Conservation (phyloP, 2,329 filamentous ascomycete species). For the Arthroderma sp. region DNA sequence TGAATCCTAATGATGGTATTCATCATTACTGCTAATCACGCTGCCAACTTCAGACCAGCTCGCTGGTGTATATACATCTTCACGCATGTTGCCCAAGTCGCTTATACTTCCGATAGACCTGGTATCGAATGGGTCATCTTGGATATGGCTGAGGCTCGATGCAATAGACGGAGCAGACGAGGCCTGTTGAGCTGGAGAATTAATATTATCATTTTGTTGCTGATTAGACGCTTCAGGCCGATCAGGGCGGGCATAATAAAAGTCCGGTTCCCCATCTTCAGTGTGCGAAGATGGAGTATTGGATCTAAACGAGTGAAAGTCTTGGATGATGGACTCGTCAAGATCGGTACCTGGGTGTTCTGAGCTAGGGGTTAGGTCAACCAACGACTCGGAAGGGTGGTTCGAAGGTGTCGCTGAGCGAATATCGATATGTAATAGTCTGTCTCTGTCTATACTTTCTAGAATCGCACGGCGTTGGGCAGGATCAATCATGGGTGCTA, state of each 20-base stretch:
- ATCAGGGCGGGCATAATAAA: constrained; percentile 23
- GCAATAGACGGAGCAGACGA: constrained; percentile 25
- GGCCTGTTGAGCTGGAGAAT: constrained; percentile 10
- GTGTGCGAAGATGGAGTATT: constrained; percentile 15
- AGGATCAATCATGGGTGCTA: constrained; percentile 5
- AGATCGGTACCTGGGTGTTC: constrained; percentile 22
- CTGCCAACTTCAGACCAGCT: constrained; percentile 35
- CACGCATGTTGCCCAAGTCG: constrained; percentile 22
- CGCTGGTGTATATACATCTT: constrained; percentile 24
- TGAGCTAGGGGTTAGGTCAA: constrained; percentile 35
- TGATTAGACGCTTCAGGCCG: constrained; percentile 6
- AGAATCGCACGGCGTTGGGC: constrained; percentile 11
- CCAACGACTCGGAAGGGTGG: constrained; percentile 29
- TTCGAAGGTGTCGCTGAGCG: constrained; percentile 23
- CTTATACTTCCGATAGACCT: constrained; percentile 28
- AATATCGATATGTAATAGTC: constrained; percentile 16
- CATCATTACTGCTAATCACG: constrained; percentile 30
- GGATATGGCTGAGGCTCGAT: constrained; percentile 27
- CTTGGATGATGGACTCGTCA: constrained; percentile 10
- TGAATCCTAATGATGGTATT: constrained; percentile 9
- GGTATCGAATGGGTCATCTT: constrained; percentile 16
- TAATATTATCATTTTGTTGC: constrained; percentile 2
- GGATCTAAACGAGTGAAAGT: constrained; percentile 14
- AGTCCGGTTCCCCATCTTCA: constrained; percentile 18
- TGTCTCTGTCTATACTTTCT: constrained; percentile 12